Base-by-base conservation (phyloP, 495 filamentous ascomycete genomes). In the Pseudomonodictys pantanalensis region DNA sequence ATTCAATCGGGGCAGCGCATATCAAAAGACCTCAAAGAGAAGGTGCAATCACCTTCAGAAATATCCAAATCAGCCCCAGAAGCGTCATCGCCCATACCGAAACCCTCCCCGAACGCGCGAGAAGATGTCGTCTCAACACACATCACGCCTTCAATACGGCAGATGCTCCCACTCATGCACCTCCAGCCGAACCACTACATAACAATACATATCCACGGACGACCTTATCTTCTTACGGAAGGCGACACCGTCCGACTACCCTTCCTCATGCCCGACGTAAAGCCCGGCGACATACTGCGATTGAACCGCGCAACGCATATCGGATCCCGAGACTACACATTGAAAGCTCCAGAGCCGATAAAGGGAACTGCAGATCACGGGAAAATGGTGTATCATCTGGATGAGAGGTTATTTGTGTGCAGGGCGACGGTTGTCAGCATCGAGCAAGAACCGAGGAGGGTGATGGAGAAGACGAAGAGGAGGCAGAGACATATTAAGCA, bases 381-480 rank as follows among this genome's bases (percentile, higher is more conserved):
- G 28, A 62, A 53, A 46, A 56, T 59, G 51, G 68, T 65, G 4
- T 43, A 45, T 20, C 88, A 84, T 71, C 71, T 97, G 47, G 89
- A 97, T 72, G 84, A 91, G 76, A 71, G 81, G 24, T 71, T 92
- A 60, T 98, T 90, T 65, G 85, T 87, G 71, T 96, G 90, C 73
- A 81, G 92, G 46, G 89, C 91, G 2, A 80, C 84, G 35, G 90
- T 97, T n/a, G 79, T 91, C 53, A 91, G 89, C 9, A 83, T 87
- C 26, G 95, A 97, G 73, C 75, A 80, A 29, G 93, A 97, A 80
- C 95, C 95, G 42, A 72, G 96, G 80, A 77, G 90, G 56, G 71
- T 89, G 54, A 88, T 89, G 77, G 82, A 91, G 79, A 97, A 97
- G 88, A 97, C 88, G 68, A 97, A 97, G 84, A 73, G 85, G 74